These are phyloP conservation scores for Amanita rimosa DNA, from an alignment of 768 basidiomycete genomes.

Conservation along the genomic window DNA sequence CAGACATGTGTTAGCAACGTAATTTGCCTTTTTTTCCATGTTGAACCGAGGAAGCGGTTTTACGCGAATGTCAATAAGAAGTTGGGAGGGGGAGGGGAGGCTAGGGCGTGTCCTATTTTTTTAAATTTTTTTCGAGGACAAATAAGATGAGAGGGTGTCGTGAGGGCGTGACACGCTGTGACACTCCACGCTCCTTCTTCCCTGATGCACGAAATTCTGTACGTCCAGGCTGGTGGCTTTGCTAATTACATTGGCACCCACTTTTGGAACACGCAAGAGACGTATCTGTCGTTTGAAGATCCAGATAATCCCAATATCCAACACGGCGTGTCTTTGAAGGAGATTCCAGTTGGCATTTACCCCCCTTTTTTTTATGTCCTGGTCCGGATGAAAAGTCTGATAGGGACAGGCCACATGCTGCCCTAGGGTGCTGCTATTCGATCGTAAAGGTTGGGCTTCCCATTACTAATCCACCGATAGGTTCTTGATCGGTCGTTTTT, in stretches of 20 bases:
- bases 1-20: neutral
- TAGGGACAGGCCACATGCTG: slow-evolving; percentile 40
- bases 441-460: slow-evolving; percentile 43
- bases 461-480: neutral
- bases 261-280: slow-evolving; percentile 77
- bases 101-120: neutral
- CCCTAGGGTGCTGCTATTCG: slow-evolving; percentile 58
- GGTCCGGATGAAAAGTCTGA: slow-evolving; percentile 5
- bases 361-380: neutral
- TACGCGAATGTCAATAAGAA: neutral
- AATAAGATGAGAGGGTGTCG: neutral
- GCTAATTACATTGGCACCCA: slow-evolving; percentile 67
- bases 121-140: neutral
- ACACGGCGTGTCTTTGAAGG: slow-evolving; percentile 55
- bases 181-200: neutral
- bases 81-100: neutral
- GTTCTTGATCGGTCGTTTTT: neutral
- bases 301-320: slow-evolving; percentile 31
- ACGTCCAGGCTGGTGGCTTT: slow-evolving; percentile 60
- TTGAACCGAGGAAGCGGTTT: too few relatives aligned
- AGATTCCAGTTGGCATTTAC: slow-evolving; percentile 30
- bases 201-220: slow-evolving; percentile 66
- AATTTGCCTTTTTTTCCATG: neutral
- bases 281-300: slow-evolving; percentile 44
- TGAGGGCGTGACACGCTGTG: neutral